phyloP scores from a whole-genome alignment of 176 grass and related monocot species.

The Eragrostis curvula region DNA sequence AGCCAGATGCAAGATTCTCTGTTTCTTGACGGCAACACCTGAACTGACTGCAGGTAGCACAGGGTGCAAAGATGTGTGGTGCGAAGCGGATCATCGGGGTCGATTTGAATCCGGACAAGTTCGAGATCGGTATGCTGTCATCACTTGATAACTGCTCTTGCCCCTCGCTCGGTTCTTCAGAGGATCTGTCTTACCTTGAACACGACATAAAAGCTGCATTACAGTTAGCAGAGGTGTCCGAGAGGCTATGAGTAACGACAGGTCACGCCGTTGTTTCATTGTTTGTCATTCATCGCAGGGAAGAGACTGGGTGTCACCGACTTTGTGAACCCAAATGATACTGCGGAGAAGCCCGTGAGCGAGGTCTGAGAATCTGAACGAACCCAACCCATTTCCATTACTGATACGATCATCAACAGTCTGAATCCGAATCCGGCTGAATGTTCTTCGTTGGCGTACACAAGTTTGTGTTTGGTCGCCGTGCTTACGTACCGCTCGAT shows the following conservation, averaged over 20 bases:
- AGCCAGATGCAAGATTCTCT: background rate
- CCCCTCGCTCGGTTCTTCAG: too few species aligned
- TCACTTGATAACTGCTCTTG: background rate
- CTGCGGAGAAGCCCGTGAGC: conserved; percentile 7
- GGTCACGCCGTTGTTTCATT: background rate
- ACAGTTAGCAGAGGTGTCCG: background rate
- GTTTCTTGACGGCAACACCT: conserved; percentile 8
- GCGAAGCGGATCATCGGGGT: conserved; percentile 57
- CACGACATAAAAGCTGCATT: background rate
- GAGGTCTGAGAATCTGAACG: conserved; percentile 28
- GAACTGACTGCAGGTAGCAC: conserved; percentile 46
- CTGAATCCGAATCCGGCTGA: background rate
- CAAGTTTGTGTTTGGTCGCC: background rate
- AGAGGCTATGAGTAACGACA: too few species aligned
- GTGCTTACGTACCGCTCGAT: too few species aligned
- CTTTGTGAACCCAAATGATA: conserved; percentile 44
- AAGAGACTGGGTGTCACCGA: conserved; percentile 44
- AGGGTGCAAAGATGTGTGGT: conserved; percentile 52
- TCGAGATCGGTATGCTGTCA: conserved; percentile 25
- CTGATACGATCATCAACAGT: background rate
- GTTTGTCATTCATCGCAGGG: background rate
- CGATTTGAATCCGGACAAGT: conserved; percentile 53
- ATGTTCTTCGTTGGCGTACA: too few species aligned
- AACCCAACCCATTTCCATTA: background rate
- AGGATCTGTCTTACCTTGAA: too few species aligned